phyloP scores from a whole-genome alignment of 768 basidiomycete genomes.

The Boletus barrowsii region DNA sequence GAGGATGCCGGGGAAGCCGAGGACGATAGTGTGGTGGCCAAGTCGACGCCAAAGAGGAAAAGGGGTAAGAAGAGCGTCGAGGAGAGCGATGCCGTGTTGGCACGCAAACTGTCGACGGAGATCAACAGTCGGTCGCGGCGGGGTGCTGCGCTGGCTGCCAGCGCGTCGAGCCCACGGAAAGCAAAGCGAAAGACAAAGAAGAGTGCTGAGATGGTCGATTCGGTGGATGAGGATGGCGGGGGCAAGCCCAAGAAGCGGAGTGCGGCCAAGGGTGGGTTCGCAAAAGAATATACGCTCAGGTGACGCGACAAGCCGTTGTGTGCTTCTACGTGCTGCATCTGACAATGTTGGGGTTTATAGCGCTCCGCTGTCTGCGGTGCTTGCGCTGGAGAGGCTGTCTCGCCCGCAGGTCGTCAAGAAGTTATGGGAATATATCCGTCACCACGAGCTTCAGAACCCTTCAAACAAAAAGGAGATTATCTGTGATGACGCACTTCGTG shows the following conservation, averaged over 20 bases:
- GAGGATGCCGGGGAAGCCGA: slow-evolving; percentile 1
- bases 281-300: slow-evolving; percentile 76
- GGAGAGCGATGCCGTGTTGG: slow-evolving; percentile 67
- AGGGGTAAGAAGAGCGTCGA: slow-evolving; percentile 45
- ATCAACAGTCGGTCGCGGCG: slow-evolving; percentile 62
- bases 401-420: slow-evolving; percentile 90
- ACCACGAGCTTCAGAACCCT: slow-evolving; percentile 80
- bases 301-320: slow-evolving; percentile 23
- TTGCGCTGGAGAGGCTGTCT: slow-evolving; percentile 67
- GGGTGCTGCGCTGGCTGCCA: slow-evolving; percentile 36
- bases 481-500: slow-evolving; percentile 69
- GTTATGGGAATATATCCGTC: slow-evolving; percentile 88
- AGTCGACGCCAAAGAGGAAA: slow-evolving; percentile 39
- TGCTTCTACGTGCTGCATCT: slow-evolving; percentile 2
- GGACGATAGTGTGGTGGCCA: slow-evolving; percentile 14
- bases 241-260: slow-evolving; percentile 50
- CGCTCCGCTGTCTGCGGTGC: slow-evolving; percentile 66
- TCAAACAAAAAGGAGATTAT: slow-evolving; percentile 79
- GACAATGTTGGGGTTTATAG: slow-evolving; percentile 36
- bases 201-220: slow-evolving; percentile 46
- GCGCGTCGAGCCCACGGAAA: slow-evolving; percentile 42
- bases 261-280: slow-evolving; percentile 68
- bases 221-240: slow-evolving; percentile 47
- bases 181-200: slow-evolving; percentile 45
- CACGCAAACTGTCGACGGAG: slow-evolving; percentile 66